Percentiles rank a stretch among this genome's conserved stretches.
Conservation (phyloP, 1,284 basidiomycete genomes). For the Apiotrichum siamense region DNA sequence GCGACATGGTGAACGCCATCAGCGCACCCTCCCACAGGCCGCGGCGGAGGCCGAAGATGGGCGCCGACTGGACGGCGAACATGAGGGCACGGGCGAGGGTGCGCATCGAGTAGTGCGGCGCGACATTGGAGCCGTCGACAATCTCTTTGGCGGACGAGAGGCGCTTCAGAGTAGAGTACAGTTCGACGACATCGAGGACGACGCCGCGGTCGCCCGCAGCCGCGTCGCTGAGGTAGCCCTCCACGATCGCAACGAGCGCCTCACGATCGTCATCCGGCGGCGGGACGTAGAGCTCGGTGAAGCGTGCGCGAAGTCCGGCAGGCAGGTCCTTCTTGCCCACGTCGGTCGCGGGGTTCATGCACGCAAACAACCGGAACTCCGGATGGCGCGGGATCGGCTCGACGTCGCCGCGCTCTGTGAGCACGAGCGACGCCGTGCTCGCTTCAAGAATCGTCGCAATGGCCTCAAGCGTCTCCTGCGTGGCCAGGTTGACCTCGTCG, state of each 20-base stretch:
- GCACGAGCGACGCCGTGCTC: constrained; percentile 79
- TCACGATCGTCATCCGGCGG: constrained; percentile 89
- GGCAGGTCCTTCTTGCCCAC: constrained; percentile 97
- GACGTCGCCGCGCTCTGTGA: constrained; percentile 89
- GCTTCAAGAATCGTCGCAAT: constrained; percentile 79
- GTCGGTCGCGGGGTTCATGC: constrained; percentile 99
- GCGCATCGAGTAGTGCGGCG: constrained; percentile 97
- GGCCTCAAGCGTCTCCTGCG: constrained; percentile 89
- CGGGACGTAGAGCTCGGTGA: constrained; percentile 93
- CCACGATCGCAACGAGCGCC: constrained; percentile 79
- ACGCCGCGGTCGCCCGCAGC: constrained; percentile 80
- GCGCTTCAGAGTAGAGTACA: constrained; percentile 78
- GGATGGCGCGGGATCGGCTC: constrained; percentile 87
- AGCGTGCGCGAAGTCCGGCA: constrained; percentile 78
- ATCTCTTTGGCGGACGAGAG: constrained; percentile 73
- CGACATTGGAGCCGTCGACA: constrained; percentile 87
- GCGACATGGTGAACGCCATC: constrained; percentile 96
- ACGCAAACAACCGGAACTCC: constrained; percentile 93
- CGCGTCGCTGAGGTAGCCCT: constrained; percentile 81
- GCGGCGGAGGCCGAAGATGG: constrained; percentile 71
- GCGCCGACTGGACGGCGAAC: constrained; percentile 78
- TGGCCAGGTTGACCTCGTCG: constrained; percentile 94
- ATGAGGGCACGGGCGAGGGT: constrained; percentile 87
- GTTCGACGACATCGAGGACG: constrained; percentile 86
- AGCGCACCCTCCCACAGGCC: constrained; percentile 92